A percentile compares a stretch with the other conserved stretches of the same genome.
Evolutionary conservation across 805 yeast genomes (phyloP).

Genomic region (Metschnikowia reukaufii): DNA sequence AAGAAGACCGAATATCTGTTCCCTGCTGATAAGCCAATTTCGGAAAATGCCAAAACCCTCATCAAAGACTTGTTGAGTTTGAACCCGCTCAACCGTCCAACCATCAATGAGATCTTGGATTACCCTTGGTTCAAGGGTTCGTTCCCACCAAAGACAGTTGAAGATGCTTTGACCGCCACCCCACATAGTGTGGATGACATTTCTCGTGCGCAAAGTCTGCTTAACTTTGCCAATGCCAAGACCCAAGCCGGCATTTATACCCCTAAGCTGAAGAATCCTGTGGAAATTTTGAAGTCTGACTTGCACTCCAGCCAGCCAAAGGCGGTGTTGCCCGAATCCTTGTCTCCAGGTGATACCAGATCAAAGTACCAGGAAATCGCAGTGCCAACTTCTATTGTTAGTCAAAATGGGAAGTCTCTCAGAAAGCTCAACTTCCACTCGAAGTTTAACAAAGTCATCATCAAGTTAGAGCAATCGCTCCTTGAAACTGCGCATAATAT

Average conservation of each 20-base stretch:
- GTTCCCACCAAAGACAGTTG: slow-evolving; percentile 72
- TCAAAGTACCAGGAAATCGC: slow-evolving; percentile 78
- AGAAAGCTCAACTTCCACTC: slow-evolving; percentile 42
- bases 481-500: slow-evolving; percentile 39
- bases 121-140: slow-evolving; percentile 87
- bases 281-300: slow-evolving; percentile 67
- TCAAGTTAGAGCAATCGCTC: slow-evolving; percentile 37
- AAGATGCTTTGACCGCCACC: slow-evolving; percentile 57
- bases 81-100: slow-evolving; percentile 80
- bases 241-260: slow-evolving; percentile 61
- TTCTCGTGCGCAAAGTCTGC: slow-evolving; percentile 58
- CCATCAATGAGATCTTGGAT: slow-evolving; percentile 71
- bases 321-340: slow-evolving; percentile 77
- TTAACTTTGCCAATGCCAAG: slow-evolving; percentile 67
- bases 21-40: slow-evolving; percentile 68
- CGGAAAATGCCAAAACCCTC: slow-evolving; percentile 69
- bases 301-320: slow-evolving; percentile 66
- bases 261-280: slow-evolving; percentile 57
- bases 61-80: slow-evolving; percentile 72
- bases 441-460: slow-evolving; percentile 39
- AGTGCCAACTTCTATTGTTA: slow-evolving; percentile 28
- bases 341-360: slow-evolving; percentile 90
- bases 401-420: slow-evolving; percentile 27
- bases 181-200: slow-evolving; percentile 59
- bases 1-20: slow-evolving; percentile 76